These are phyloP conservation scores for Rubroboletus satanas DNA, from an alignment of 768 basidiomycete species.

Conservation along the genomic window DNA sequence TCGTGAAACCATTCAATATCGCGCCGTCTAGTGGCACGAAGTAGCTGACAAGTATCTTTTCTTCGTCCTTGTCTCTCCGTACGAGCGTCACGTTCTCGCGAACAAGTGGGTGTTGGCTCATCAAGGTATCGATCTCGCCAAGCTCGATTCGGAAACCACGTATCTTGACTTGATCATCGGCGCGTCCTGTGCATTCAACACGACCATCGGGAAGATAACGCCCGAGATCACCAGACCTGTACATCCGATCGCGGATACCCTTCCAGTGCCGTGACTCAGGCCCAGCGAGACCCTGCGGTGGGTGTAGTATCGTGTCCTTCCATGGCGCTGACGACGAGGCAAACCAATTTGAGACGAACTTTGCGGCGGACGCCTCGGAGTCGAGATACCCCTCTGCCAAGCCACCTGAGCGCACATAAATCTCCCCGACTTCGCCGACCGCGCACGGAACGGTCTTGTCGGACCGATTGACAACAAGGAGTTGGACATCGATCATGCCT, in stretches of 20 bases:
- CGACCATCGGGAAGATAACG: constrained; percentile 88
- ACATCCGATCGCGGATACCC: constrained; percentile 95
- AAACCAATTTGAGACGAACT: constrained; percentile 97
- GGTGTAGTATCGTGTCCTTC: constrained; percentile 71
- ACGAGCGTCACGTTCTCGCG: constrained; percentile 99
- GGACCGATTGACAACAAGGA: constrained; percentile 89
- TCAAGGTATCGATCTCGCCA: constrained; percentile 95
- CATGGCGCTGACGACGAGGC: constrained; percentile 42
- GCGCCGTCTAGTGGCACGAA: constrained; percentile 84
- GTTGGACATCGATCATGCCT: constrained; percentile 97
- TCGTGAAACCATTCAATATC: constrained; percentile 63
- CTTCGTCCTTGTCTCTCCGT: constrained; percentile 95
- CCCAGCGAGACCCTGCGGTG: constrained; percentile 50
- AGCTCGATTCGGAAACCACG: constrained; percentile 98
- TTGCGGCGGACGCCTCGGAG: constrained; percentile 74
- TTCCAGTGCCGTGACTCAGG: constrained; percentile 86
- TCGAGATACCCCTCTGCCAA: constrained; percentile 95
- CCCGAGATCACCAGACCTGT: constrained; percentile 94
- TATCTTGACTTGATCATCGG: constrained; percentile 99
- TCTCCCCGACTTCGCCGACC: constrained; percentile 96
- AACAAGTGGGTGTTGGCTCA: constrained; percentile 88
- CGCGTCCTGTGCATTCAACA: constrained; percentile 95
- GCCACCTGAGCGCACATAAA: constrained; percentile 95
- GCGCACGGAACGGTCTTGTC: constrained; percentile 85
- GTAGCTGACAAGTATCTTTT: constrained; percentile 97